Base-by-base conservation (phyloP, 164 flowering plant genomes). In the Macadamia tetraphylla region DNA sequence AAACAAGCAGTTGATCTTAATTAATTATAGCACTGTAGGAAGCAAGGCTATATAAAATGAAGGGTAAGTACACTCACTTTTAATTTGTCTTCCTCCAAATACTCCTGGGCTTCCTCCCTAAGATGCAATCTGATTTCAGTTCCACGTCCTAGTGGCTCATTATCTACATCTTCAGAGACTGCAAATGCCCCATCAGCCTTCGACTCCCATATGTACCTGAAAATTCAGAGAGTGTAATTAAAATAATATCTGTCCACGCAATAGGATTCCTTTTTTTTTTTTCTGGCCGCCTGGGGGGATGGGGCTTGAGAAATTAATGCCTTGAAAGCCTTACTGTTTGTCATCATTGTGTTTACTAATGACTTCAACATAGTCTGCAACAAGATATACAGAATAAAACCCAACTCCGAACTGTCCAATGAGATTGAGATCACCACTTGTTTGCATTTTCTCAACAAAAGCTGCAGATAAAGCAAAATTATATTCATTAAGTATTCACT, bases 371-470 rank as follows among this genome's bases (percentile, higher is more conserved):
- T 87, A 85, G 74, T 88, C 91, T 17, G 94, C 91, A 64, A 88
- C 94, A 68, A 88, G 88, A 72, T 88, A 88, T 0, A 85, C 94
- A 8, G 94, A 88, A 74, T 88, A 88, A 75, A 88, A 88, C 48
- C 94, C 94, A 74, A 88, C 94, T 58, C 94, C 94, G 81, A 88
- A 88, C 69, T 88, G 94, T n/a, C 94, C 94, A 80, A 88, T 88
- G 12, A 88, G 81, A 71, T 87, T 86, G 51, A 88, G 85, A 70
- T 88, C 94, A 9, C 91, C 94, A 67, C 94, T 77, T 6, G 85
- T 76, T 74, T 88, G 85, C 87, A 88, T 81, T 68, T 84, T 87
- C 79, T 88, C 94, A 65, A 88, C 87, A 71, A 88, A 88, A 52
- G 93, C 93, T 88, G 81, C 15, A 60, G 49, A 77, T 6, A 17